Percentiles rank a stretch among this genome's conserved stretches.
Evolutionary conservation across 2,329 filamentous ascomycete genomes (phyloP).

Genomic region (Arachnomyces sp.): DNA sequence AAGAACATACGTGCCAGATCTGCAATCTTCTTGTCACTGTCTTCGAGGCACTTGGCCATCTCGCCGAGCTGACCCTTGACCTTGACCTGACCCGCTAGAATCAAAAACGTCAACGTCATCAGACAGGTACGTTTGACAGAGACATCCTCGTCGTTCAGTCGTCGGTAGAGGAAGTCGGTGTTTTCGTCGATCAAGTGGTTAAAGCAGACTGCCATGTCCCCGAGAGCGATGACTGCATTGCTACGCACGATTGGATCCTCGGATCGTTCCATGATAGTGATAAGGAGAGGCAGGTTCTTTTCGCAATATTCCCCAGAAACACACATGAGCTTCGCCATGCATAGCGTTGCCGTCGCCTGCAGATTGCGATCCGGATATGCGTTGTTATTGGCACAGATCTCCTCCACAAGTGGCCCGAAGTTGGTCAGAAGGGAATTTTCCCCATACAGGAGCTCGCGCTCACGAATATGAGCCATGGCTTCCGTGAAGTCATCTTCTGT

Average conservation of each 20-base stretch:
- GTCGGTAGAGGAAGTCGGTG: slow-evolving; percentile 92
- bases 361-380: slow-evolving; percentile 82
- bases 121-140: slow-evolving; percentile 95
- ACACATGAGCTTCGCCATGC: slow-evolving; percentile 97
- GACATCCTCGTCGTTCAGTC: slow-evolving; percentile 77
- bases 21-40: slow-evolving; percentile 87
- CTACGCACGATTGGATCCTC: slow-evolving; percentile 86
- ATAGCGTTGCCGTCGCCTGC: slow-evolving; percentile 87
- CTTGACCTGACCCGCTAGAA: slow-evolving; percentile 95
- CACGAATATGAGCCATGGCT: slow-evolving; percentile 73
- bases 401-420: slow-evolving; percentile 83
- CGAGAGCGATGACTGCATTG: slow-evolving; percentile 92
- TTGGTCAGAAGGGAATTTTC: slow-evolving; percentile 75
- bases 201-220: slow-evolving; percentile 99
- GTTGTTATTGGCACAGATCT: slow-evolving; percentile 92
- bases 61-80: slow-evolving; percentile 97
- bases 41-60: slow-evolving; percentile 98
- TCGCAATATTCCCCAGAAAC: slow-evolving; percentile 96
- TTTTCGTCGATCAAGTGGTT: slow-evolving; percentile 99
- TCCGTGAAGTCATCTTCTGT: slow-evolving; percentile 91
- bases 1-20: slow-evolving; percentile 98
- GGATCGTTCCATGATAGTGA: slow-evolving; percentile 95
- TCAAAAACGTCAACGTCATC: slow-evolving; percentile 97
- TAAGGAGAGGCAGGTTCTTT: slow-evolving; percentile 79
- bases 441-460: slow-evolving; percentile 76